Evolutionary conservation across 2,329 filamentous ascomycete species (phyloP).

Genomic region (Talaromyces verruculosus): DNA sequence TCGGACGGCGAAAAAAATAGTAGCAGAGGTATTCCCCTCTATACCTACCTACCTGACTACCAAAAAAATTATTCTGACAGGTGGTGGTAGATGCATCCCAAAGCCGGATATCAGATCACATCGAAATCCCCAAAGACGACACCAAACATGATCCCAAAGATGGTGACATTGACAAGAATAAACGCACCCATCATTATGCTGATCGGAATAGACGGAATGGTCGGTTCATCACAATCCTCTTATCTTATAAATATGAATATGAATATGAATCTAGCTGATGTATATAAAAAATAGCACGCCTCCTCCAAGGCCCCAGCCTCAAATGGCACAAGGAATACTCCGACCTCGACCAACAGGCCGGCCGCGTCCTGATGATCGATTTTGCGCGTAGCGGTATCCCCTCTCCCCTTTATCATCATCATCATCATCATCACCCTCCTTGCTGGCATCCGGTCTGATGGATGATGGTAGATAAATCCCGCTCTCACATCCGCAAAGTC

Average conservation of each 20-base stretch:
- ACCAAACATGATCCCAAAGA: not conserved
- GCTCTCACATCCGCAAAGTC: slow-evolving; percentile 44
- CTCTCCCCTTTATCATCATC: no score
- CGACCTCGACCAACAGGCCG: slow-evolving; percentile 30
- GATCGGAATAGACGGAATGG: slow-evolving; percentile 3
- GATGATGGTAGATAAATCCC: slow-evolving; percentile 34
- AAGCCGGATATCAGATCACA: slow-evolving; percentile 18
- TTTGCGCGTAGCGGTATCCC: slow-evolving; percentile 47
- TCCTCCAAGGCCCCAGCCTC: slow-evolving; percentile 28
- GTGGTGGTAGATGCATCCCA: slow-evolving; percentile 10
- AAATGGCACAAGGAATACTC: slow-evolving; percentile 39
- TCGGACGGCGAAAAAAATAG: not conserved
- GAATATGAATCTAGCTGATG: not conserved
- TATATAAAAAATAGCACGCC: not conserved
- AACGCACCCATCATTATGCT: no score
- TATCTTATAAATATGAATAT: not conserved
- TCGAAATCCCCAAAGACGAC: slow-evolving; percentile 2
- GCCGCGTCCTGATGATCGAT: slow-evolving; percentile 54
- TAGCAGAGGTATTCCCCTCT: slow-evolving; percentile 2
- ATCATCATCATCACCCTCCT: no score
- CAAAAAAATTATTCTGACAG: not conserved
- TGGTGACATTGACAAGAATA: no score
- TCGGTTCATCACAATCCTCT: not conserved
- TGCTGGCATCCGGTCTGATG: no score
- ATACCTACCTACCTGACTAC: not conserved